Evolutionary conservation across 441 rosid species (phyloP).

Genomic region (Erodium trifolium): DNA sequence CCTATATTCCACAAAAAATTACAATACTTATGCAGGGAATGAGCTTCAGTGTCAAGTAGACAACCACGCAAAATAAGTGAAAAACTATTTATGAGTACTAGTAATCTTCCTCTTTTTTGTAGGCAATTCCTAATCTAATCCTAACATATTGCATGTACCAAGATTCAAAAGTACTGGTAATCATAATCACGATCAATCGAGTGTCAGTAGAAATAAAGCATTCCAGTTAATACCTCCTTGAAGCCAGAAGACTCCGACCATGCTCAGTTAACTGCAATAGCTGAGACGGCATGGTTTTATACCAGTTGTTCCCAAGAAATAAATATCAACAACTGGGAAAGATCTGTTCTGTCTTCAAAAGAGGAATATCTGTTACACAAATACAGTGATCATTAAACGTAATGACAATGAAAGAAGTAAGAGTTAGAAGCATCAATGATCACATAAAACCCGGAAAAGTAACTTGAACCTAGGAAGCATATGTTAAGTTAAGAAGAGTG

Average conservation of each 20-base stretch:
- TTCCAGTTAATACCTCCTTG: conserved; percentile 52
- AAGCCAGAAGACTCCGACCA: conserved; percentile 66
- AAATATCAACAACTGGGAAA: conserved; percentile 26
- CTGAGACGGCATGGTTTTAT: conserved; percentile 77
- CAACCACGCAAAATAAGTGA: not conserved
- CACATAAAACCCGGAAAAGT: not conserved
- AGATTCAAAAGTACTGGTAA: not conserved
- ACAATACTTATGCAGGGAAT: not conserved
- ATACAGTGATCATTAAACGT: not conserved
- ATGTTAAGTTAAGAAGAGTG: not conserved
- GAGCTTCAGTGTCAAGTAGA: not conserved
- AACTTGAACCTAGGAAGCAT: not conserved
- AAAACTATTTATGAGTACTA: not conserved
- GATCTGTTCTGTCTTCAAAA: conserved; percentile 31
- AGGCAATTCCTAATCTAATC: too few relatives aligned
- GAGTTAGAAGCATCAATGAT: not conserved
- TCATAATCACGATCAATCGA: not conserved
- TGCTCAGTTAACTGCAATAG: conserved; percentile 81
- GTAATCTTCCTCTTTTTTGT: too few relatives aligned
- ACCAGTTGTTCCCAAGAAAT: conserved; percentile 19
- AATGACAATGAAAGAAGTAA: not conserved
- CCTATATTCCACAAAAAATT: not conserved
- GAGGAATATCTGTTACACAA: conserved; percentile 27
- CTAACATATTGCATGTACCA: not conserved
- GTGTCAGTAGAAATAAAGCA: not conserved